Conservation (phyloP, 495 filamentous ascomycete species). For the Aspergillus coremiiformis region DNA sequence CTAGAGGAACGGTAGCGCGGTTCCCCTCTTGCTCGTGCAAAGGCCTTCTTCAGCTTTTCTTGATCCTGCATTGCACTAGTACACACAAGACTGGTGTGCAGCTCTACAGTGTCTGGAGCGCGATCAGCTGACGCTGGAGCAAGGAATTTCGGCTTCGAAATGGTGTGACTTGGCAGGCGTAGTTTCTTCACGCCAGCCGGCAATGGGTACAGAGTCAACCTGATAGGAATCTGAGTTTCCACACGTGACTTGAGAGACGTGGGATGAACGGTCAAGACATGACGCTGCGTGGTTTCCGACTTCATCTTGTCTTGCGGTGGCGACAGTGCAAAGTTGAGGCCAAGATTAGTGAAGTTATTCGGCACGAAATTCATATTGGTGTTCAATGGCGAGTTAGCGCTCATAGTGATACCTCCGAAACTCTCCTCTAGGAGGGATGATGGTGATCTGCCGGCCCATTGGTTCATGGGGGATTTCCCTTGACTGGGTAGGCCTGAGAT, state of each 20-base stretch:
- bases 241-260: conserved; percentile 79
- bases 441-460: conserved; percentile 46
- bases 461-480: conserved; percentile 38
- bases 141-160: conserved; percentile 83
- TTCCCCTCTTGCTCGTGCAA: conserved; percentile 55
- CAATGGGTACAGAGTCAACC: conserved; percentile 62
- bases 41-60: conserved; percentile 52
- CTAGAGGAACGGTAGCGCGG: conserved; percentile 15
- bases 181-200: conserved; percentile 68
- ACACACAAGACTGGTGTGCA: conserved; percentile 76
- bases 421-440: conserved; percentile 44
- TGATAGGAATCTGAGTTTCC: conserved; percentile 87
- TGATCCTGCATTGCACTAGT: conserved; percentile 84
- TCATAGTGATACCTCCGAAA: conserved; percentile 40
- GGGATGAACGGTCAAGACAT: conserved; percentile 51
- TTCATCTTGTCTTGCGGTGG: conserved; percentile 23
- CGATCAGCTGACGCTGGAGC: conserved; percentile 55
- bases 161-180: conserved; percentile 79
- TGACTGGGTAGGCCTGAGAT: conserved; percentile 33
- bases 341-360: conserved; percentile 24
- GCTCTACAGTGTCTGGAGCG: conserved; percentile 66
- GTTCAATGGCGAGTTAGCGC: conserved; percentile 32
- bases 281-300: conserved; percentile 22
- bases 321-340: conserved; percentile 30
- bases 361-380: conserved; percentile 28